Evolutionary conservation across 805 yeast genomes (phyloP), one percentile per base, ranked within the genome.

Genomic region (Pachysolen tannophilus): DNA sequence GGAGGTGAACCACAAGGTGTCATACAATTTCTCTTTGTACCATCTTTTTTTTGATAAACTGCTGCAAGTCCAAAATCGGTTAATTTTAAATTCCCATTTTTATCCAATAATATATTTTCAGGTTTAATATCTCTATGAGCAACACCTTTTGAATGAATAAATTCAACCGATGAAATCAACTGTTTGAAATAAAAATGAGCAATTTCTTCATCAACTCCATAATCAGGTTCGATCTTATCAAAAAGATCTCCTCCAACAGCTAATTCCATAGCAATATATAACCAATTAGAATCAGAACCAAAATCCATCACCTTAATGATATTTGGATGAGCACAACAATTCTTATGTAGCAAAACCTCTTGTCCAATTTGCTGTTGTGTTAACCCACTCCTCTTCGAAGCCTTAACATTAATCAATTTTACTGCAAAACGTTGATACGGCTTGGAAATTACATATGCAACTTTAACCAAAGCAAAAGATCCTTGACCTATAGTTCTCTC

Each of bases 31-130:
- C 76, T 53, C 32, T 60, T 61, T 4, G 63, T 52, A 2, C 81
- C 82, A 11, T 52, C 53, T 26, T 60, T 64, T 28, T 69, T 67
- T 42, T 60, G 65, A 47, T 67, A 79, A 7, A 75, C 73, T 20
- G 77, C 68, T 0, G 88, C 86, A 11, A 82, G 56, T 0, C 92
- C 92, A 56, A 82, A 82, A 55, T 82, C 92, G 0, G 85, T 78
- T n/a, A 82, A 55, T 45, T 81, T 79, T 48, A 82, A 52, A 49
- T 81, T 79, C 3, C 88, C 87, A 20, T 62, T 53, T 17, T 60
- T 59, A 49, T 80, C 85, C 11, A 82, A 54, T 19, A 82, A 58
- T 8, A 83, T 65, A 44, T 78, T 78, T 45, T 79, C 85, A 1
- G 85, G 85, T 44, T 78, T 78, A 34, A 79, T 68, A 49, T 78